Evolutionary conservation across 2,329 filamentous ascomycete genomes (phyloP), one percentile per base, ranked within the genome.

Genomic region (Nectriaceae sp.): DNA sequence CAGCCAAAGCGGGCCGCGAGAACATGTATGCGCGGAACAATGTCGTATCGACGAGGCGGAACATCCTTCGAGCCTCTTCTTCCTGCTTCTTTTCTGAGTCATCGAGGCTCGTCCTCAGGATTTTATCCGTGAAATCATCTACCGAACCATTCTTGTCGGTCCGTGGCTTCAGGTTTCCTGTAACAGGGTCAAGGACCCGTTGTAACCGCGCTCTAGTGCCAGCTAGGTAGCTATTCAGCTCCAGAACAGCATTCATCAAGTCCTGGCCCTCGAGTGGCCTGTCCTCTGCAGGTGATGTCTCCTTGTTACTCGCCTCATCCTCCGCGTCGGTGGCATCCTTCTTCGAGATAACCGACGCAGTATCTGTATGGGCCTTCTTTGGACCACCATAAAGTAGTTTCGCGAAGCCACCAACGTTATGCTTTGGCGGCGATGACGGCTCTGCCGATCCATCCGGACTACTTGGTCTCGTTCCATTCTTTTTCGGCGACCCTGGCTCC

Each of bases 1-100:
- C 89, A 3, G 91, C 91, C 11, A 99, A 77, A 5, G 87, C 84
- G 4, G 94, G 93, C 6, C 85, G 86, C 4, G 88, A 90, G 63
- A 93, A 90, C 92, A 99, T 97, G 68, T 96, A 95, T 0, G 90
- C 88, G 15, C 93, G 84, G 75, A 99, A 97, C 0, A 99, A 79
- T 1, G 92, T 93, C 1, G 94, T 99, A 65, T 99, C 94, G 5
- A 97, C 90, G 3, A 97, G 74, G 42, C 83, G 86, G 29, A 94
- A 96, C 2, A 88, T 90, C 31, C 85, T 79, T 11, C 85, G 80
- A 3, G 97, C 77, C 55, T 88, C 85, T 41, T 83, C 75, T 57
- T 89, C 84, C 53, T 90, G 86, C 53, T 89, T 70, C 40, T 79
- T 75, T 21, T 84, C 76, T 1, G 75, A 72, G 4, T 81, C 77